Conservation (phyloP, 352 stramenopile genomes). For the Globisporangium parvum region DNA sequence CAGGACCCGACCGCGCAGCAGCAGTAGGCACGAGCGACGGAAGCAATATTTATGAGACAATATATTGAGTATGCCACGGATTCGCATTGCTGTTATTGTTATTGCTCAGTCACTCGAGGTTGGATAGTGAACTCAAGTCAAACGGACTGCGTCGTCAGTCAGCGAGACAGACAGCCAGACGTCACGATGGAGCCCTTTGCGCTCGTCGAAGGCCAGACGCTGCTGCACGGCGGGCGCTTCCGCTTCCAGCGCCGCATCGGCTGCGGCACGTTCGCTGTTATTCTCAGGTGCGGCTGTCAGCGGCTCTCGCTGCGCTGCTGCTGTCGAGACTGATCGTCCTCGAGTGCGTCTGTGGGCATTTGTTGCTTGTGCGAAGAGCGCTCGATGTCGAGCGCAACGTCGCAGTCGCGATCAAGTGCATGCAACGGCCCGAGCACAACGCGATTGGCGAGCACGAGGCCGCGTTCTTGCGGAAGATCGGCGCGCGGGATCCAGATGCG, state of each 20-base stretch:
- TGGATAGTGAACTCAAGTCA: not conserved
- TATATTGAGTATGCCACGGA: too few species aligned
- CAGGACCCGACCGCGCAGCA: conserved; percentile 1
- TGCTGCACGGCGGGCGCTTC: conserved; percentile 56
- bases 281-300: conserved; percentile 39
- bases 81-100: too few species aligned
- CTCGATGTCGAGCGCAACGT: conserved; percentile 32
- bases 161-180: not conserved
- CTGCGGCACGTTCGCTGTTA: conserved; percentile 61
- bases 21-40: too few species aligned
- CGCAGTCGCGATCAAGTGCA: conserved; percentile 72
- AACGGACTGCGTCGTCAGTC: not conserved
- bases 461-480: conserved; percentile 31
- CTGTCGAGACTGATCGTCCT: not conserved
- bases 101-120: too few species aligned
- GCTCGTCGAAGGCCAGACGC: conserved; percentile 63
- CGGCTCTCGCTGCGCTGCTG: not conserved
- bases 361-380: conserved; percentile 19
- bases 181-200: conserved; percentile 23
- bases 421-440: conserved; percentile 37
- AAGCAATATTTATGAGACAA: too few species aligned
- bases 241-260: conserved; percentile 67
- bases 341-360: too few species aligned
- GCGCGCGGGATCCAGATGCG: conserved; percentile 24
- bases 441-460: conserved; percentile 56